Conservation (phyloP, 2,329 filamentous ascomycete species). For the Neonectria faginata region DNA sequence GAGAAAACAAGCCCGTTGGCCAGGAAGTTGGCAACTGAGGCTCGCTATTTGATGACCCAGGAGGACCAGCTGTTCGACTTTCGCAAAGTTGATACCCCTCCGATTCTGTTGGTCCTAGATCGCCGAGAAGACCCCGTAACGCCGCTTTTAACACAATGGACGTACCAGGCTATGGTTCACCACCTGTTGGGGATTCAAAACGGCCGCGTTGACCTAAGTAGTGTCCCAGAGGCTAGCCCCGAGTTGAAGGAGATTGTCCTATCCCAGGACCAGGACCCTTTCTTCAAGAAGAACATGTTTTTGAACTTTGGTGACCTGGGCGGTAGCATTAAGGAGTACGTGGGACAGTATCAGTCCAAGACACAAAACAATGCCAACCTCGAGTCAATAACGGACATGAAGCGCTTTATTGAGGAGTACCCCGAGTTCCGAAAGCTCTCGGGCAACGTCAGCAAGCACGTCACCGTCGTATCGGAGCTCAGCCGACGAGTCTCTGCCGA, state of each 20-base stretch:
- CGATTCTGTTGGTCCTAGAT: constrained; percentile 90
- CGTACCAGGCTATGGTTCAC: constrained; percentile 99
- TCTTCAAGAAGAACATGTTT: constrained; percentile 99
- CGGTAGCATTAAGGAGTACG: constrained; percentile 97
- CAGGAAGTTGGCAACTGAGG: constrained; percentile 92
- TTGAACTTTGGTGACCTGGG: constrained; percentile 96
- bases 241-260: constrained; percentile 95
- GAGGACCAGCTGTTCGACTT: constrained; percentile 98
- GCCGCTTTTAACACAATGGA: constrained; percentile 96
- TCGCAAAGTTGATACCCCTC: constrained; percentile 91
- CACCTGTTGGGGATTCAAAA: constrained; percentile 94
- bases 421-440: constrained; percentile 97
- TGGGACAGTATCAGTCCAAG: constrained; percentile 97
- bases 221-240: constrained; percentile 84
- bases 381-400: constrained; percentile 98
- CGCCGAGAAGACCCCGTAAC: constrained; percentile 95
- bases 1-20: constrained; percentile 90
- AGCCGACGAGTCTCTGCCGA: constrained; percentile 89
- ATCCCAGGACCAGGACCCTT: constrained; percentile 96
- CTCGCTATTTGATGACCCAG: constrained; percentile 92
- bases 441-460: constrained; percentile 98
- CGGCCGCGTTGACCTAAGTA: constrained; percentile 88
- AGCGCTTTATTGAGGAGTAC: constrained; percentile 98
- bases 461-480: constrained; percentile 93
- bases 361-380: constrained; percentile 97